Percentiles rank a stretch among this genome's conserved stretches.
phyloP scores from a whole-genome alignment of 2,329 filamentous ascomycete species.

The Diplodia seriata region DNA sequence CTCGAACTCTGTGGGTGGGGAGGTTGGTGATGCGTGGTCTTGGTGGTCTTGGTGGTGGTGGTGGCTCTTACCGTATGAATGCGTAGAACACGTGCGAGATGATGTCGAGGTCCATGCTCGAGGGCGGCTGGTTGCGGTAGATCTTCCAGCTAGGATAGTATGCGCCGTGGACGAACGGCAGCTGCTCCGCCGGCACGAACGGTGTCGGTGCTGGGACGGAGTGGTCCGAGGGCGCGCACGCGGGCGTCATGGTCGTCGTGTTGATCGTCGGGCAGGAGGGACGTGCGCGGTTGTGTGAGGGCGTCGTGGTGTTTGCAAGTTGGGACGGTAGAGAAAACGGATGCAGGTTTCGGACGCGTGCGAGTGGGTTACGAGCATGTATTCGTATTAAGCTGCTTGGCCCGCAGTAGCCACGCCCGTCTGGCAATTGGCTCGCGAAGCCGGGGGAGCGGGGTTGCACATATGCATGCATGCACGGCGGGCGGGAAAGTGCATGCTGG shows the following conservation, averaged over 20 bases:
- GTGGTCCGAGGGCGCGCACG: background rate
- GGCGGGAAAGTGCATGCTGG: slow-evolving; percentile 4
- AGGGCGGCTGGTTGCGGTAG: slow-evolving; percentile 75
- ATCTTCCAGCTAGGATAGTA: slow-evolving; percentile 82
- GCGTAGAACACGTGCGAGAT: slow-evolving; percentile 76
- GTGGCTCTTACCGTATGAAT: slow-evolving; percentile 3
- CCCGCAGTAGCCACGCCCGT: background rate
- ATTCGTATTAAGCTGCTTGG: slow-evolving; percentile 1
- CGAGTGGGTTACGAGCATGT: background rate
- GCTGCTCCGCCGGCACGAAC: background rate
- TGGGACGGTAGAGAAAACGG: background rate
- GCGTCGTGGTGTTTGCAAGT: background rate
- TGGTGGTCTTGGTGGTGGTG: background rate
- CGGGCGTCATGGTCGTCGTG: slow-evolving; percentile 1
- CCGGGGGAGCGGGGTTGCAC: slow-evolving; percentile 4
- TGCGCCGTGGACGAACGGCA: slow-evolving; percentile 69
- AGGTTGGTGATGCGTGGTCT: background rate
- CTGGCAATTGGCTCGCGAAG: background rate
- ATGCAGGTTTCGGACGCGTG: slow-evolving; percentile 5
- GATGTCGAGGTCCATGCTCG: slow-evolving; percentile 64
- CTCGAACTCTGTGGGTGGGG: background rate
- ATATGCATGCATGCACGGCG: slow-evolving; percentile 11
- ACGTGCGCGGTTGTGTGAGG: background rate
- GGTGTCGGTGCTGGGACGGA: background rate
- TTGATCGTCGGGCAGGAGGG: background rate